Evolutionary conservation across 805 yeast genomes (phyloP), one percentile per base, ranked within the genome.

Genomic region (Kluyveromyces siamensis): DNA sequence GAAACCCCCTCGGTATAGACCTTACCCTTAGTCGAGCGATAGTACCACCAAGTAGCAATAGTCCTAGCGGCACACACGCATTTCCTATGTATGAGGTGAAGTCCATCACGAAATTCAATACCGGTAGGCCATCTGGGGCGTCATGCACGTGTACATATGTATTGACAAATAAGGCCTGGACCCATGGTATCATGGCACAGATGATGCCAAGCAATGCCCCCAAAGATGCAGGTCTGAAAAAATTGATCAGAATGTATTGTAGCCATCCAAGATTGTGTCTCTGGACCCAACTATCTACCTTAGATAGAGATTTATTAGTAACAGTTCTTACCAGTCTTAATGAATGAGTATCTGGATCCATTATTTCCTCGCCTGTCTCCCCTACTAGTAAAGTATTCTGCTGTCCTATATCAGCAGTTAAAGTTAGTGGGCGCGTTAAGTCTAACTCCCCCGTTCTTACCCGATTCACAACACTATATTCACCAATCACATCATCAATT

Each of bases 91-190:
- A 91, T 2, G 77, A 61, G 0, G 91, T 73, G 54, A 83, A 79
- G 61, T 91, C 96, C 80, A 91, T 85, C 6, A 90, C 48, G 54
- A 90, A 90, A 36, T 87, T 87, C 30, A 91, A 71, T 0, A 95
- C 90, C 0, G 97, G 97, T 48, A 73, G 72, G 1, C 74, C 72
- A 65, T 91, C 98, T 0, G 98, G 98, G 0, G 97, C 97, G 45
- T 75, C 58, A 8, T 77, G 84, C 27, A 89, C 74, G 51, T 74
- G 65, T 17, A 68, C 69, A 25, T 67, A 60, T 18, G 78, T 77
- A 1, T 58, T 55, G 9, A 81, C 83, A 60, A 87, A 87, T 16
- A 84, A 69, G 0, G 88, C 83, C 52, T 83, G 80, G 2, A 85
- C 69, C 76, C 96, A 91, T 1, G 96, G 96, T n/a, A 91, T 74